Evolutionary conservation across 2,329 filamentous ascomycete species (phyloP).

Genomic region (Trichoderma polysporum): DNA sequence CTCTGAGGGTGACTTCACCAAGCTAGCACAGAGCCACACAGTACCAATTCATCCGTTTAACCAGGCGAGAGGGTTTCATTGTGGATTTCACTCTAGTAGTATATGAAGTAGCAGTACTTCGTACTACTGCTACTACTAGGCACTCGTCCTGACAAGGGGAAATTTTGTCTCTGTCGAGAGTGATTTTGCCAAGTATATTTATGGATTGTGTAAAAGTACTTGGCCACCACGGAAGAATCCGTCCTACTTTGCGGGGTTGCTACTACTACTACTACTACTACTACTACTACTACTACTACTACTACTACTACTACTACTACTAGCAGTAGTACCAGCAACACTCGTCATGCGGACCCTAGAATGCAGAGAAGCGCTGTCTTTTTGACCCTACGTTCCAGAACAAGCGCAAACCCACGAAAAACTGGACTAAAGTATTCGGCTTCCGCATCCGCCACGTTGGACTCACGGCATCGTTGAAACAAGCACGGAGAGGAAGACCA

Average conservation of each 20-base stretch:
- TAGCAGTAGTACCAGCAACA: not conserved
- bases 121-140: not conserved
- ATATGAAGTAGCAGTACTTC: not conserved
- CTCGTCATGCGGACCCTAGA: conserved; percentile 11
- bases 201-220: not conserved
- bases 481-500: not conserved
- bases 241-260: conserved; percentile 15
- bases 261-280: not conserved
- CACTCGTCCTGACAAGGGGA: not conserved
- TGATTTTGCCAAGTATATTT: not conserved
- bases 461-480: not conserved
- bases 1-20: not conserved
- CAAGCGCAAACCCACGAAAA: not conserved
- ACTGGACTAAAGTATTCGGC: not conserved
- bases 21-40: conserved; percentile 18
- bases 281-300: not conserved
- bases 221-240: not conserved
- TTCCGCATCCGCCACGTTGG: not conserved
- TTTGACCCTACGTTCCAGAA: conserved; percentile 7
- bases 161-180: not conserved
- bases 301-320: not conserved
- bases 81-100: not conserved
- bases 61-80: conserved; percentile 8
- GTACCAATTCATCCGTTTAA: conserved; percentile 7
- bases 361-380: not conserved